Base-by-base conservation (phyloP, 2,329 filamentous ascomycete species). In the Sclerotiophoma versabilis region DNA sequence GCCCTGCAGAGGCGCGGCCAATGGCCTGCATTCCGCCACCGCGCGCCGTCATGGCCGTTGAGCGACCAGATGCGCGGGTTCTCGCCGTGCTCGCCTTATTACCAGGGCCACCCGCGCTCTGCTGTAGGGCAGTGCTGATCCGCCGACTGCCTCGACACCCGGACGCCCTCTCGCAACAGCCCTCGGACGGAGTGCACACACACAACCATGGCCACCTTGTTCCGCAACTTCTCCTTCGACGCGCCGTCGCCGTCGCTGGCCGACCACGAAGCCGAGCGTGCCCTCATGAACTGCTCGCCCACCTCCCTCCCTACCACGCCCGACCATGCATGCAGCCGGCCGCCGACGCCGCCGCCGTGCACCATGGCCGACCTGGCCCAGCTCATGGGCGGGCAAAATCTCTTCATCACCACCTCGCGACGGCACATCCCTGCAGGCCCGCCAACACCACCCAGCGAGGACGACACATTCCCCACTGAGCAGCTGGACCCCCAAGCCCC, bases 181-280 rank as follows among this genome's bases (percentile, higher is more conserved):
- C 33, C 41, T 23, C 25, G 26, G 17, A 60, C 55, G 52, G 47
- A 52, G 4, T 10, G 15, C 14, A n/a, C 38, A 4, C 30, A 23
- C 26, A 19, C 26, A n/a, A n/a, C 33, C 27, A 49, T 49, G 51
- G 39, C 51, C 26, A 37, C 62, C 42, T 70, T 77, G 63, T 77
- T 77, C 58, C 69, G 71, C 37, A 59, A 72, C 65, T 77, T 76
- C 58, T 75, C 74, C 62, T 75, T 77, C 63, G 66, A 63, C 29
- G 60, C 72, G 6, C 68, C 68, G 4, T 70, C 73, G 53, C 69
- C 68, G 45, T 69, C 65, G 38, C 66, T 64, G 7, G 63, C 68
- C 5, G 57, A 59, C 32, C 63, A 62, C 43, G 65, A 71, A 25
- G 62, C 67, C 45, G 70, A 73, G 42, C 66, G 63, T 27, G 62